Evolutionary conservation across 371 early-diverging fungal species (phyloP).

Genomic region (Chytridiales sp.): DNA sequence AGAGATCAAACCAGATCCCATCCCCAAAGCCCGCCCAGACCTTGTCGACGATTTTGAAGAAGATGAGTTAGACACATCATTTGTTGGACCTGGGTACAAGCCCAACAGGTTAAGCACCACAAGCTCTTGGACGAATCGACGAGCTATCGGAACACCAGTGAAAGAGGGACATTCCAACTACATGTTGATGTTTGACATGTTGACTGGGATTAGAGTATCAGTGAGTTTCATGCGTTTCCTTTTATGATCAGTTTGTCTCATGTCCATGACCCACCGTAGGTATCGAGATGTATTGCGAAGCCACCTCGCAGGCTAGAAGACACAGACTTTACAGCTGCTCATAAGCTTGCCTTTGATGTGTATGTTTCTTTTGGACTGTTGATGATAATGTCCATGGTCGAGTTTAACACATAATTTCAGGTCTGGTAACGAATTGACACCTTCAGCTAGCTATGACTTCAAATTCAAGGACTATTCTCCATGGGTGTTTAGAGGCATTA

Average conservation of each 20-base stretch:
- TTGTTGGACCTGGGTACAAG: no score
- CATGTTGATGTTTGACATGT: conserved; percentile 97
- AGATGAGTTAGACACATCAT: no score
- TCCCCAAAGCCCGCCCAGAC: no score
- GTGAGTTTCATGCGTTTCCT: conserved; percentile 19
- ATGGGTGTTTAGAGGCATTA: conserved; percentile 90
- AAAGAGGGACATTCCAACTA: conserved; percentile 68
- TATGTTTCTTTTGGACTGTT: conserved; percentile 40
- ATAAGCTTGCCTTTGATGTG: conserved; percentile 93
- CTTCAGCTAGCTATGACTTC: conserved; percentile 94
- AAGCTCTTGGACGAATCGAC: no score
- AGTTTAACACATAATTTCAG: background rate
- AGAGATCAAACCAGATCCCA: no score
- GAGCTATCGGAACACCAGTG: conserved; percentile 46
- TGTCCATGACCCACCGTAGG: no score
- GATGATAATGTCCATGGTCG: background rate
- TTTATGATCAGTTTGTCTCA: background rate
- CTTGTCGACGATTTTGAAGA: no score
- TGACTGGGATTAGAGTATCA: conserved; percentile 71
- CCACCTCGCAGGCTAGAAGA: conserved; percentile 64
- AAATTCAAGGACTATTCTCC: conserved; percentile 98
- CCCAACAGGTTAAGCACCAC: no score
- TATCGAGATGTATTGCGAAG: conserved; percentile 86
- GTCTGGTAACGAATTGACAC: conserved; percentile 88
- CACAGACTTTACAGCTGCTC: conserved; percentile 82